These are phyloP conservation scores for Mucor indicus DNA, from an alignment of 371 early-diverging fungal genomes.

Conservation along the genomic window DNA sequence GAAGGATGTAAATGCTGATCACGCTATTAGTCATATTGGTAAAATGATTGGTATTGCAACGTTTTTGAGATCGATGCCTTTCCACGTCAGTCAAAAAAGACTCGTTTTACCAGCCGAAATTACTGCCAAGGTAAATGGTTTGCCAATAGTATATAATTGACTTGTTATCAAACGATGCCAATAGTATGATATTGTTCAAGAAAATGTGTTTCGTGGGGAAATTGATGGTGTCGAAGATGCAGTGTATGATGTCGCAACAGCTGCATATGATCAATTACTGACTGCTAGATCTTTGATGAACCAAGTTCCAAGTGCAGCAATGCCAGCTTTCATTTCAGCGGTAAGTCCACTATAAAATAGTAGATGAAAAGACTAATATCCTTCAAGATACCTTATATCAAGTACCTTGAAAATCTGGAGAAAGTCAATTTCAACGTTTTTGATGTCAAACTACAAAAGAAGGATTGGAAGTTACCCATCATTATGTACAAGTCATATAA, in stretches of 20 bases:
- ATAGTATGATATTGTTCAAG: constrained; percentile 68
- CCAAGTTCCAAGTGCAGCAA: constrained; percentile 48
- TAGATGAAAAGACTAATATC: not conserved
- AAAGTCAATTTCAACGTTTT: constrained; percentile 71
- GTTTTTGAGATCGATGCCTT: constrained; percentile 68
- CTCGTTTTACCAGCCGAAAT: constrained; percentile 72
- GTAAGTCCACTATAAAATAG: constrained; percentile 28
- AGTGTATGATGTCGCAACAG: constrained; percentile 77
- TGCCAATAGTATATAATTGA: no score
- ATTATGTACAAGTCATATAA: constrained; percentile 50
- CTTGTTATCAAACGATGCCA: no score
- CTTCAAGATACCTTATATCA: constrained; percentile 52
- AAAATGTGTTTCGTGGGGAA: constrained; percentile 72
- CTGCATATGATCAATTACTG: constrained; percentile 76
- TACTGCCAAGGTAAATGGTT: constrained; percentile 79
- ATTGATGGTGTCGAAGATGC: constrained; percentile 65
- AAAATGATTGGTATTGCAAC: constrained; percentile 84
- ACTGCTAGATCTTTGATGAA: constrained; percentile 69
- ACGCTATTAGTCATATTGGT: constrained; percentile 88
- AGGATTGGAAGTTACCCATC: constrained; percentile 70
- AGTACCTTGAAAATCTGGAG: constrained; percentile 65
- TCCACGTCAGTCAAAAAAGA: constrained; percentile 62
- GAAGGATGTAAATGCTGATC: constrained; percentile 81
- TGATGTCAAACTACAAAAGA: constrained; percentile 54
- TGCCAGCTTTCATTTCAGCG: constrained; percentile 66